These are phyloP conservation scores for Ascochyta pisi DNA, from an alignment of 2,329 filamentous ascomycete species.

Conservation along the genomic window DNA sequence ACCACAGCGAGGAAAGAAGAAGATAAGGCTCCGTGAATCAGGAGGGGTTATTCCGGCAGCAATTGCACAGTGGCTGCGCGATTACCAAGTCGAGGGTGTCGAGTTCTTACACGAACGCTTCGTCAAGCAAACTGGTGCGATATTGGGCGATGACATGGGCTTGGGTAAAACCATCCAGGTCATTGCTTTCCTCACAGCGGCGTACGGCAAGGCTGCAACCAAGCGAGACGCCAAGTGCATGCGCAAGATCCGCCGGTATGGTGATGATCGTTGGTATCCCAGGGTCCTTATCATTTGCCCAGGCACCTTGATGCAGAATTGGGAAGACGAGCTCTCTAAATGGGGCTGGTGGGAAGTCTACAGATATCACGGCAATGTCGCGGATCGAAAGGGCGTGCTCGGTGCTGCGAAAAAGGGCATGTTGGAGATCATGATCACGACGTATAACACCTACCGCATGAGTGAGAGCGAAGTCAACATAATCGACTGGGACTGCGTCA, in stretches of 20 bases:
- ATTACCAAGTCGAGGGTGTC: constrained; percentile 88
- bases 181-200: constrained; percentile 86
- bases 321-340: constrained; percentile 81
- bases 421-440: constrained; percentile 91
- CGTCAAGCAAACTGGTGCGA: constrained; percentile 87
- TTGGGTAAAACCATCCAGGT: constrained; percentile 97
- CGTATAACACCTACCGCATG: constrained; percentile 84
- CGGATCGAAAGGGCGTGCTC: constrained; percentile 71
- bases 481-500: constrained; percentile 89
- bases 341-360: constrained; percentile 98
- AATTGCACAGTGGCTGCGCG: constrained; percentile 88
- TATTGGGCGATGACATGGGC: constrained; percentile 97
- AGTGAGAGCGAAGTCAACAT: constrained; percentile 81
- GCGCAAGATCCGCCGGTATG: constrained; percentile 77
- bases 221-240: constrained; percentile 85
- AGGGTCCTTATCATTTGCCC: constrained; percentile 86
- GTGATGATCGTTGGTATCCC: constrained; percentile 75
- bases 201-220: constrained; percentile 93
- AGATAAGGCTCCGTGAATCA: constrained; percentile 77
- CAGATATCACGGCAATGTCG: constrained; percentile 73
- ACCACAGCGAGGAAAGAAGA: constrained; percentile 73
- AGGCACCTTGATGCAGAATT: constrained; percentile 86
- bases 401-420: constrained; percentile 76
- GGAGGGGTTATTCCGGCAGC: constrained; percentile 83
- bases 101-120: constrained; percentile 87